Evolutionary conservation across 257 asterid species (phyloP).

Genomic region (Salvia miltiorrhiza): DNA sequence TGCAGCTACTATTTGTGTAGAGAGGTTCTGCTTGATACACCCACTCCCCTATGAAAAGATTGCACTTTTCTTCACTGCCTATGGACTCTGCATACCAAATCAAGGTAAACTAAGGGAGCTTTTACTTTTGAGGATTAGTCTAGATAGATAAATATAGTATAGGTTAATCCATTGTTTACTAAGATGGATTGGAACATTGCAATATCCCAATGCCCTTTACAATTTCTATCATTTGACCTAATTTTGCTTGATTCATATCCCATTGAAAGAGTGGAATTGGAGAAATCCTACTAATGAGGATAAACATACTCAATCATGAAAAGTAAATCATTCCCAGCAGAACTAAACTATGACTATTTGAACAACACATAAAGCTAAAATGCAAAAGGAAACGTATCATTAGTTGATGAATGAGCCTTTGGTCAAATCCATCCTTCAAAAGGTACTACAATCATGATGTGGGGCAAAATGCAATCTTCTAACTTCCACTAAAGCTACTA

Average conservation of each 20-base stretch:
- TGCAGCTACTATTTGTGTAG: slow-evolving; percentile 64
- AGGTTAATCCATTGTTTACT: no score
- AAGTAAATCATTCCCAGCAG: no score
- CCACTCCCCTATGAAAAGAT: slow-evolving; percentile 74
- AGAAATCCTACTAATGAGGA: no score
- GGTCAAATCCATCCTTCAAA: no score
- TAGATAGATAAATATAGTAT: no score
- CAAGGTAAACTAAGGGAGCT: slow-evolving; percentile 4
- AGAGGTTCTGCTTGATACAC: slow-evolving; percentile 54
- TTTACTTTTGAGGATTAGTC: no score
- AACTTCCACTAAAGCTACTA: neutral
- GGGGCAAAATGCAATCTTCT: neutral
- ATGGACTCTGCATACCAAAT: neutral
- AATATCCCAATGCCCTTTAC: no score
- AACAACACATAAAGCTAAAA: neutral
- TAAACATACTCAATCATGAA: no score
- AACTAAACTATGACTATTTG: slow-evolving; percentile 4
- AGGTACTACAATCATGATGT: neutral
- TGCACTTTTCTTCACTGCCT: slow-evolving; percentile 43
- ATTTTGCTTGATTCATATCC: no score
- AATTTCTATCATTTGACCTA: no score
- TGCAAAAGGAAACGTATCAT: neutral
- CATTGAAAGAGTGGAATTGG: no score
- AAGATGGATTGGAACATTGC: no score
- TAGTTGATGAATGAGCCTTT: neutral